Evolutionary conservation across 2,329 filamentous ascomycete species (phyloP), one percentile per base, ranked within the genome.

Genomic region (Aspergillus novoparasiticus): DNA sequence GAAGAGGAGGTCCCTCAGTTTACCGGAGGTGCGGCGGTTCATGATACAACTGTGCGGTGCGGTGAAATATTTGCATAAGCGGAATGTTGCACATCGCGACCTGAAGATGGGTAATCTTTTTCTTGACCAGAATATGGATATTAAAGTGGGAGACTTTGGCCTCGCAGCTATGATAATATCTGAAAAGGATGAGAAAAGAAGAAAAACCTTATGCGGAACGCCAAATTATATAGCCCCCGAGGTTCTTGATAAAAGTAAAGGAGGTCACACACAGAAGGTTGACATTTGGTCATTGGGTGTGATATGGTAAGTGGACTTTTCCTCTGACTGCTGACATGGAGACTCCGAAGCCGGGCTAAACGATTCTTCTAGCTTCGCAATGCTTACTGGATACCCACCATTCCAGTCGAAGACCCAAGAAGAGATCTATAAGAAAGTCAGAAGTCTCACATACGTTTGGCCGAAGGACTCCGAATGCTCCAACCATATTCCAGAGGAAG

Each of bases 101-200:
- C 80, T 99, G 71, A 99, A 99, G 80, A 98, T 97, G 84, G 96
- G 95, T 56, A 99, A 99, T 76, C 90, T 99, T 69, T 99, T 99
- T 73, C 84, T 99, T 58, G 95, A 99, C 77, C 87, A 88, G 59
- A 85, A 93, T 69, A 97, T 99, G 94, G 96, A 99, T 73, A 90
- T 97, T 71, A 99, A 99, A 77, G 93, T 99, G 71, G 95, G 95
- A 51, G 95, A 99, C 77, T 99, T 99, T 80, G 95, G 95, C 3
- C 84, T 99, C 60, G 95, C 95, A 34, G 95, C 96, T 32, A 84
- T 99, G 71, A 84, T 98, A 61, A 89, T 98, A 51, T 96, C 94
- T 11, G 93, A 94, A 74, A 93, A 90, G 76, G 95, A 99, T 89
- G 77, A 93, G 87, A 81, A 84, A 70, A 88, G 95, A 67, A 87